Evolutionary conservation across 2,329 filamentous ascomycete species (phyloP), one percentile per base, ranked within the genome.

Genomic region (Penicillium sp.): DNA sequence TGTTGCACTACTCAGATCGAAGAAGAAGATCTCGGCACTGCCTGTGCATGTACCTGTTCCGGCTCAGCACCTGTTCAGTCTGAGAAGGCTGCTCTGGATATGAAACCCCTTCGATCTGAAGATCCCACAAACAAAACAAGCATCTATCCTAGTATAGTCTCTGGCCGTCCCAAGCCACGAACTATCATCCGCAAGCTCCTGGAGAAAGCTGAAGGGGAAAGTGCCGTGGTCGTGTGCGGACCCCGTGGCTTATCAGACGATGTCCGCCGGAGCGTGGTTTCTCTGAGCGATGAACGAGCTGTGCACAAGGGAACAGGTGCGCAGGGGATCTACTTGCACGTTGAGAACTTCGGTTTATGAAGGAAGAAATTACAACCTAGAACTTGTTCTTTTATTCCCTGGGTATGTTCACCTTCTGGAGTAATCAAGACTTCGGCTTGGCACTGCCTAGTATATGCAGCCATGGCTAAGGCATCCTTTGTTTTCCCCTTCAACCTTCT

Each of bases 261-360:
- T 53, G 76, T 80, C 5, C 73, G 80, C 49, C 74, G 71, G 13
- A 74, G 70, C 48, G 79, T 80, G 1, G 79, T 78, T 3, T 70
- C 61, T 8, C 57, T 84, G 37, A 81, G 79, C 55, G 81, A 85
- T 62, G 82, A 85, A 64, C 71, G 82, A 28, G 82, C 80, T 3
- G 80, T 84, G 38, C 81, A 84, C 57, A 84, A 84, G 63, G 82
- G 82, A 2, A 84, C 78, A 0, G 81, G 80, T 0, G 82, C 82
- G 13, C 80, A 84, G 62, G 82, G 81, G 0, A 77, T 84, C 26
- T 82, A 77, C 61, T 61, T 82, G 29, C 78, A 82, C 65, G 75
- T 75, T 0, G 81, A 83, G 63, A 73, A 71, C 17, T 83, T 81
- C 66, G 75, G 73, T 3, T 81, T 57, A 53, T 65, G 49, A 51